Evolutionary conservation across 768 basidiomycete species (phyloP), one percentile per base, ranked within the genome.

Genomic region (Mrakia frigida): DNA sequence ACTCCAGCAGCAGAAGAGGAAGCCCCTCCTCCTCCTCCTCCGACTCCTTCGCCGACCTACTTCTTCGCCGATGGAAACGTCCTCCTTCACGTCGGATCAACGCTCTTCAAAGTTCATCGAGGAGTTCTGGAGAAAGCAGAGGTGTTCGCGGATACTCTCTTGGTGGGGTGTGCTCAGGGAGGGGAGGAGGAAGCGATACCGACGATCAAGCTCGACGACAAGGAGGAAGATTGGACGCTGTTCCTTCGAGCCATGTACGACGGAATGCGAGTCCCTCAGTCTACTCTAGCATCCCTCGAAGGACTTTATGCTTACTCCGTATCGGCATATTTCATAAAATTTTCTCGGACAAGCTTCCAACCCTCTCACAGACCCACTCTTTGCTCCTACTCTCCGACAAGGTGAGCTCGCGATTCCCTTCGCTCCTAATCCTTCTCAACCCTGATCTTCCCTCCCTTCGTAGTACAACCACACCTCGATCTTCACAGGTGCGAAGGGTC

Each of bases 21-120:
- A 28, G n/a, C n/a, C 2, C 16, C 9, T 14, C 11, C 46, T 50
- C 46, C 43, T 46, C 43, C 46, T 50, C 46, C 46, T 50, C 33
- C 61, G 21, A 37, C 61, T 13, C 61, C 61, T 31, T 63, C 61
- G 33, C 0, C 61, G 1, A 1, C n/a, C 61, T 63, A 11, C 61
- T 63, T 63, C 61, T 63, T 33, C 61, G n/a, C 1, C 4, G 61
- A 63, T 11, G 61, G 61, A 7, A 63, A 63, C 61, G 33, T 63
- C 33, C 13, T 63, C 61, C 61, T 63, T 16, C 61, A 63, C 4
- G 61, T 63, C 61, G 61, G 13, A 6, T 5, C n/a, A 9, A 63
- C 61, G 61, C 61, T 63, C 61, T 63, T 9, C 61, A 63, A 63
- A 6, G 31, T 63, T 13, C 61, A 63, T 25, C 60, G 60, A 21